A percentile compares a stretch with the other conserved stretches of the same genome.
Evolutionary conservation across 495 filamentous ascomycete genomes (phyloP).

Genomic region (Hamigera avellanea): DNA sequence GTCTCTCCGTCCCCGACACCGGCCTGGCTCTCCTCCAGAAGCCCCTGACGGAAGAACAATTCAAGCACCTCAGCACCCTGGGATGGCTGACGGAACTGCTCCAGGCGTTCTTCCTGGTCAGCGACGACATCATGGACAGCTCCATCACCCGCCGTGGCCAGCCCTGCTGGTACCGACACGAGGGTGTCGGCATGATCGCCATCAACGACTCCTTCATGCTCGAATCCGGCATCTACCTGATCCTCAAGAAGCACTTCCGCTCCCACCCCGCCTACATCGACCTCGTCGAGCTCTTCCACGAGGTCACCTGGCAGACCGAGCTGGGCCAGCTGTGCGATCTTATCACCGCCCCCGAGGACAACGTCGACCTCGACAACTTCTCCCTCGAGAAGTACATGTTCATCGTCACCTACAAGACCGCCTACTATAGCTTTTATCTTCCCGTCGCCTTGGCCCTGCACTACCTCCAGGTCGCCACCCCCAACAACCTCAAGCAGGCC

Average conservation of each 20-base stretch:
- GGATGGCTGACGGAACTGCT: slow-evolving; percentile 97
- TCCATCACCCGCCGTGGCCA: slow-evolving; percentile 85
- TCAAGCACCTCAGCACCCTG: slow-evolving; percentile 70
- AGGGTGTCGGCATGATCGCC: slow-evolving; percentile 81
- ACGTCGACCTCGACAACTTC: slow-evolving; percentile 81
- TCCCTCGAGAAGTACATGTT: slow-evolving; percentile 90
- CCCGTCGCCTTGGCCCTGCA: slow-evolving; percentile 85
- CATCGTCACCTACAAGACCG: slow-evolving; percentile 99
- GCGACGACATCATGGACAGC: slow-evolving; percentile 96
- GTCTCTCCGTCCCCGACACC: slow-evolving; percentile 94
- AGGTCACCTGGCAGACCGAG: slow-evolving; percentile 85
- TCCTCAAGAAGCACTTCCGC: slow-evolving; percentile 89
- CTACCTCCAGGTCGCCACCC: slow-evolving; percentile 69
- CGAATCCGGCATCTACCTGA: slow-evolving; percentile 76
- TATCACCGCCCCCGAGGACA: slow-evolving; percentile 89
- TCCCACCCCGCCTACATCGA: slow-evolving; percentile 77
- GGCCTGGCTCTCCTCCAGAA: slow-evolving; percentile 63
- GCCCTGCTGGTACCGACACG: slow-evolving; percentile 90
- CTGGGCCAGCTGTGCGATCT: slow-evolving; percentile 89
- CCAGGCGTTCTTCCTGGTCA: slow-evolving; percentile 97
- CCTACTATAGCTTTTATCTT: slow-evolving; percentile 97
- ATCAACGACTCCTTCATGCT: slow-evolving; percentile 99
- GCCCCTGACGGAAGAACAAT: slow-evolving; percentile 64
- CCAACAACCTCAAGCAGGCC: slow-evolving; percentile 72
- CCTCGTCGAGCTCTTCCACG: slow-evolving; percentile 90